A percentile compares a stretch with the other conserved stretches of the same genome.
Conservation (phyloP, 2,329 filamentous ascomycete genomes). For the Ascochyta rabiei region DNA sequence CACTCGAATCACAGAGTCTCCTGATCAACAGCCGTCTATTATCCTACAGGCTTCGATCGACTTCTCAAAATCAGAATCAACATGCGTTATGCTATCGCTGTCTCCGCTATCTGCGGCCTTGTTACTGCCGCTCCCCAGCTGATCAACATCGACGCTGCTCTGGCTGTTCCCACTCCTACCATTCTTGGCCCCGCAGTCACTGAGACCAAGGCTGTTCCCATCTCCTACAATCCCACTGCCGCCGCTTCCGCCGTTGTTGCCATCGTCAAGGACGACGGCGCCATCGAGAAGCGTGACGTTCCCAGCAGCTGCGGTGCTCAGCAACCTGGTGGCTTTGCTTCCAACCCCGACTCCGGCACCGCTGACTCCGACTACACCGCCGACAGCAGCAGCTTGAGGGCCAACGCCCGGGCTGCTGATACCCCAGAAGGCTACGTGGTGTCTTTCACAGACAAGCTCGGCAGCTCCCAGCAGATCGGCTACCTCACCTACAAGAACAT, state of each 20-base stretch:
- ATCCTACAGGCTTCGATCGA: slow-evolving; percentile 6
- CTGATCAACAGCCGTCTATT: slow-evolving; percentile 7
- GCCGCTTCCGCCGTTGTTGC: slow-evolving; percentile 30
- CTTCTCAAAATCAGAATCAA: slow-evolving; percentile 11
- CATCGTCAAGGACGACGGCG: slow-evolving; percentile 15
- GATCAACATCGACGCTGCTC: slow-evolving; percentile 48
- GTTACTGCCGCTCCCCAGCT: slow-evolving; percentile 31
- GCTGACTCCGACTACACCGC: slow-evolving; percentile 20
- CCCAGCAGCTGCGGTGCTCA: slow-evolving; percentile 12
- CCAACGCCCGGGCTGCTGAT: slow-evolving; percentile 10
- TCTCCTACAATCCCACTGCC: slow-evolving; percentile 36
- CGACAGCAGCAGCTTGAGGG: slow-evolving; percentile 10
- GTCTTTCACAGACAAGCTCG: slow-evolving; percentile 25
- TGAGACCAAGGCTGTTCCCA: slow-evolving; percentile 31
- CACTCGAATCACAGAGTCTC: slow-evolving; percentile 5
- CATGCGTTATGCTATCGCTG: slow-evolving; percentile 32
- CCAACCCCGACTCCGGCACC: slow-evolving; percentile 20
- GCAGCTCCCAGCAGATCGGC: slow-evolving; percentile 31
- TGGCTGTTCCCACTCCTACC: slow-evolving; percentile 37
- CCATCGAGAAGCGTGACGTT: slow-evolving; percentile 7
- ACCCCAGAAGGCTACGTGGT: slow-evolving; percentile 25
- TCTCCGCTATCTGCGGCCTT: slow-evolving; percentile 27
- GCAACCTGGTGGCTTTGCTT: slow-evolving; percentile 21
- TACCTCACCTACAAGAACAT: slow-evolving; percentile 39
- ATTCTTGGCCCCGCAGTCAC: slow-evolving; percentile 36